phyloP scores from a whole-genome alignment of 106 monocot genomes.

The Narthecium ossifragum region DNA sequence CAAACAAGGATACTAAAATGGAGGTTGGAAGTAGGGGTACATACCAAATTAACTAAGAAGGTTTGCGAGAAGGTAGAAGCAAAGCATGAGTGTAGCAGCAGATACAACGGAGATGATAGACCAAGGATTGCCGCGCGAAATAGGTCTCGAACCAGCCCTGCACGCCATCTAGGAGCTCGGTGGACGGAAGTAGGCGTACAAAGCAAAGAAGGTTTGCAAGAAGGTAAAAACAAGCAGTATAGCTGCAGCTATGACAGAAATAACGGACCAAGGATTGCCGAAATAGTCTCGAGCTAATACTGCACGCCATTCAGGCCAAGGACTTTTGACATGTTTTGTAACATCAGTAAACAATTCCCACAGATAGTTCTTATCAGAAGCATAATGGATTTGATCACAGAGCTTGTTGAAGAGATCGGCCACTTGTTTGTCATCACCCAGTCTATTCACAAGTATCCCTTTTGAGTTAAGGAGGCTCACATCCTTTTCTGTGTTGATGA shows the following conservation, averaged over 20 bases:
- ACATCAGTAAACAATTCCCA: constrained; percentile 8
- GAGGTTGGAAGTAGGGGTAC: too few relatives aligned
- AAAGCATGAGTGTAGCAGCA: too few relatives aligned
- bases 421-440: constrained; percentile 3
- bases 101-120: too few relatives aligned
- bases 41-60: too few relatives aligned
- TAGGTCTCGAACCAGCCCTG: too few relatives aligned
- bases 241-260: constrained; percentile 16
- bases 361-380: constrained; percentile 9
- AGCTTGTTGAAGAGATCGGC: constrained; percentile 19
- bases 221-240: not conserved
- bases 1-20: too few relatives aligned
- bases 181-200: not conserved
- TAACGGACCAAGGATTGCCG: constrained; percentile 26
- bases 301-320: constrained; percentile 2
- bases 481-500: constrained; percentile 19
- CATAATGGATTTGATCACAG: not conserved
- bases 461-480: not conserved
- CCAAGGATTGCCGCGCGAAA: too few relatives aligned
- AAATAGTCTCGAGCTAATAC: constrained; percentile 6
- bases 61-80: too few relatives aligned
- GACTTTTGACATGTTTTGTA: constrained; percentile 3
- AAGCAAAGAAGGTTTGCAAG: not conserved
- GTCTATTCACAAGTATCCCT: constrained; percentile 14
- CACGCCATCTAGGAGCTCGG: too few relatives aligned